phyloP scores from a whole-genome alignment of 2,329 filamentous ascomycete genomes.

The Phaeosphaeriaceae sp. region DNA sequence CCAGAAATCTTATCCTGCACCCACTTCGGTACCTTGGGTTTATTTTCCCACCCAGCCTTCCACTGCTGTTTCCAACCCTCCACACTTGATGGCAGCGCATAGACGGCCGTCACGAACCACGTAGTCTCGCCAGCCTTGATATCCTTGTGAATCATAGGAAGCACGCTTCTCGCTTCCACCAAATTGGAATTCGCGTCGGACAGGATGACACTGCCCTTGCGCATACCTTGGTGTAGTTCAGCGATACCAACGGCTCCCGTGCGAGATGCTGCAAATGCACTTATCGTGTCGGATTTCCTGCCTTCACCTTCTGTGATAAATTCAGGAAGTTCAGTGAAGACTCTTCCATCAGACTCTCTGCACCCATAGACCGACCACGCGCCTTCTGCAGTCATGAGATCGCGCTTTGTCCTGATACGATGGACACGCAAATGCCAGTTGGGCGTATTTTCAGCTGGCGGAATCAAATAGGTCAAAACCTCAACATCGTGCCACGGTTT shows the following conservation, averaged over 20 bases:
- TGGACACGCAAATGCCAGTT: slow-evolving; percentile 73
- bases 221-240: slow-evolving; percentile 50
- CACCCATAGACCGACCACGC: slow-evolving; percentile 73
- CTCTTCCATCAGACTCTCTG: slow-evolving; percentile 63
- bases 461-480: slow-evolving; percentile 69
- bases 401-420: slow-evolving; percentile 63
- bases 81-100: slow-evolving; percentile 67
- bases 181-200: slow-evolving; percentile 82
- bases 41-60: slow-evolving; percentile 62
- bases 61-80: slow-evolving; percentile 55
- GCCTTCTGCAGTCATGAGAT: slow-evolving; percentile 75
- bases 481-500: slow-evolving; percentile 72
- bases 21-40: slow-evolving; percentile 67
- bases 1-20: slow-evolving; percentile 59
- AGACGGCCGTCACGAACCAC: slow-evolving; percentile 75
- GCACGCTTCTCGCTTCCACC: slow-evolving; percentile 72
- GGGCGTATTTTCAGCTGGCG: slow-evolving; percentile 62
- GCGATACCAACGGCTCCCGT: slow-evolving; percentile 60
- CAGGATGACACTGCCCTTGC: slow-evolving; percentile 70
- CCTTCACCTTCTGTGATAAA: slow-evolving; percentile 29
- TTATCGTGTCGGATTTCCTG: slow-evolving; percentile 29
- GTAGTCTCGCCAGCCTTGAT: slow-evolving; percentile 63
- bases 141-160: slow-evolving; percentile 72
- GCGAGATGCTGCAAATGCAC: slow-evolving; percentile 54
- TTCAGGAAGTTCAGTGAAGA: slow-evolving; percentile 49